A percentile compares a stretch with the other conserved stretches of the same genome.
Conservation (phyloP, 345 rosid genomes). For the Geranium brycei region DNA sequence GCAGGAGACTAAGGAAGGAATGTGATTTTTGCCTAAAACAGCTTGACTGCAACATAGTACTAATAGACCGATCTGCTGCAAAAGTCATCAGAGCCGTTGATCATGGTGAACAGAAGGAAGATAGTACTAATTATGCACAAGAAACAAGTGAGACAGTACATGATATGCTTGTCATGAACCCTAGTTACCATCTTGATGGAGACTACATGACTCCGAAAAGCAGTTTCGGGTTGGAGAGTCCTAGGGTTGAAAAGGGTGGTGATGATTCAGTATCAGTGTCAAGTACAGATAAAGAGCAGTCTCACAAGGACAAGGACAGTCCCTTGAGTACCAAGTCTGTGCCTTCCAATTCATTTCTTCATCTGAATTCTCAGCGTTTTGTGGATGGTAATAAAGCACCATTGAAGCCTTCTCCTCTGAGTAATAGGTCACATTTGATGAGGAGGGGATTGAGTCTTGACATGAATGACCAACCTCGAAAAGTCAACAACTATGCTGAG, state of each 20-base stretch:
- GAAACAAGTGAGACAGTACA: neutral
- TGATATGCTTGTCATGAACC: conserved; percentile 6
- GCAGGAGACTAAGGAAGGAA: conserved; percentile 28
- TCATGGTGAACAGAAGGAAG: conserved; percentile 2
- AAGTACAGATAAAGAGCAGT: conserved; percentile 10
- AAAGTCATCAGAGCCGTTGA: conserved; percentile 22
- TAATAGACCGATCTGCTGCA: conserved; percentile 23
- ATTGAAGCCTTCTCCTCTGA: conserved; percentile 6
- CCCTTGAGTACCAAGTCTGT: conserved; percentile 4
- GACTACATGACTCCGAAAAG: conserved; percentile 8
- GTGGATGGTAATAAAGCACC: conserved; percentile 3
- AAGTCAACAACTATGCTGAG: conserved; percentile 11
- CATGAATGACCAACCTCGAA: conserved; percentile 5
- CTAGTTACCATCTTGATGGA: neutral
- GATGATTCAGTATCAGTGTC: conserved; percentile 11
- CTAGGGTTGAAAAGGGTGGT: conserved; percentile 2
- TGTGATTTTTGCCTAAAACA: conserved; percentile 21
- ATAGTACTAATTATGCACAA: neutral
- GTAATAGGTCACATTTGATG: conserved; percentile 1
- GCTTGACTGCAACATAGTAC: conserved; percentile 24
- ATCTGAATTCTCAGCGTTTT: conserved; percentile 16
- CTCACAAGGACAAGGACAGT: conserved; percentile 1
- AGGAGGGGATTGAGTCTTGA: neutral
- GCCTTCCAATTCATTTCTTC: conserved; percentile 2
- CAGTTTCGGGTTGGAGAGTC: conserved; percentile 15